Conservation (phyloP, 164 flowering plant species). For the Annona squamosa region DNA sequence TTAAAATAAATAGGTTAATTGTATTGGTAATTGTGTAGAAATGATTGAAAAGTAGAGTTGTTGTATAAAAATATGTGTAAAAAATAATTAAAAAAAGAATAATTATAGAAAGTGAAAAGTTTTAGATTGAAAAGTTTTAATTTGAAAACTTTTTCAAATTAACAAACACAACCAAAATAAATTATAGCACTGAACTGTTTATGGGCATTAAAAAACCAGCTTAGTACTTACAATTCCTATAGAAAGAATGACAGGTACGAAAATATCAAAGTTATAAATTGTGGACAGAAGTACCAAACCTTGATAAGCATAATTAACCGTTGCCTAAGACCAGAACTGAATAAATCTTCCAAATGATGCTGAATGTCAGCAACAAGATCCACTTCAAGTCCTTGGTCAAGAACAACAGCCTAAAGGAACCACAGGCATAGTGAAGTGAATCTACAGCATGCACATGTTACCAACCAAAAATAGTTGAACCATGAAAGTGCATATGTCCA, state of each 20-base stretch:
- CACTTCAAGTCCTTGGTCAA: slow-evolving; percentile 79
- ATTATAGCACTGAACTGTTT: background rate
- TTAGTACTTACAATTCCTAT: background rate
- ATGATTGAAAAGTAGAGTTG: no score
- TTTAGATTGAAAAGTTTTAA: no score
- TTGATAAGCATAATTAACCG: slow-evolving; percentile 68
- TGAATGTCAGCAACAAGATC: slow-evolving; percentile 74
- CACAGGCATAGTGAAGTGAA: background rate
- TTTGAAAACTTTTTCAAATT: no score
- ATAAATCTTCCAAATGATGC: slow-evolving; percentile 70
- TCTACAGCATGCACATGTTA: background rate
- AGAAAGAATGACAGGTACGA: background rate
- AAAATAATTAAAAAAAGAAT: no score
- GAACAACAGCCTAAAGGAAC: slow-evolving; percentile 76
- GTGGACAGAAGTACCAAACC: slow-evolving; percentile 30
- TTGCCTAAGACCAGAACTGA: slow-evolving; percentile 73
- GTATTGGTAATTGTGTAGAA: no score
- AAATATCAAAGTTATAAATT: slow-evolving; percentile 1
- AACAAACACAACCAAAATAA: no score
- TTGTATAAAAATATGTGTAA: no score
- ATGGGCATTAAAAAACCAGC: background rate
- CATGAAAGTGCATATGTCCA: background rate
- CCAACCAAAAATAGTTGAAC: background rate
- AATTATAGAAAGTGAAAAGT: no score
- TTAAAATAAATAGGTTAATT: no score